Base-by-base conservation (phyloP, 2,329 filamentous ascomycete genomes). In the Geosmithia morbida region DNA sequence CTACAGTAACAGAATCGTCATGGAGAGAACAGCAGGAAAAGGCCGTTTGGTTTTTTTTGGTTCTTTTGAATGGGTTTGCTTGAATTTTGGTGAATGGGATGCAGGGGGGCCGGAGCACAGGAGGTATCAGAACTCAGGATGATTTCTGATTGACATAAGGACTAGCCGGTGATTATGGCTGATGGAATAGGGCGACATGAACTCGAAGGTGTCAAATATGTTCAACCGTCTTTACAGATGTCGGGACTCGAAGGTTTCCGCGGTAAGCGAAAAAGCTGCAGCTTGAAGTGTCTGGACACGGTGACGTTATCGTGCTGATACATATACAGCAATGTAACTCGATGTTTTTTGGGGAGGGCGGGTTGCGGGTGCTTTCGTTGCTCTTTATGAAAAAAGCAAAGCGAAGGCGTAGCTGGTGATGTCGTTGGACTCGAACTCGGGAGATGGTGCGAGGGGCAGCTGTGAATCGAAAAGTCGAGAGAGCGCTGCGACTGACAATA, bases 181-280 rank as follows among this genome's bases (percentile, higher is more conserved):
- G 62, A 53, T 65, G 65, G 64, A 70, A 66, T 66, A 67, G 62
- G 68, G 63, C 64, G 72, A 71, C 75, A 79, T 79, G 66, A 77
- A 79, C 67, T 72, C 67, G 64, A 22, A 18, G 41, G 37, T 59
- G 55, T 53, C 53, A 57, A 55, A 57, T 53, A 51, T 55, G 54
- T 71, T 89, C 88, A 96, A 77, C 89, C 90, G 85, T 92, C 90
- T 62, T 86, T 88, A 72, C 81, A 83, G 70, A 87, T 83, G 70
- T 88, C 81, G 68, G 80, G 80, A 75, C 85, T 89, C 85, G 86
- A 87, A 77, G 82, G 85, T 81, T 86, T 94, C 78, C 85, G 83
- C 81, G 82, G 77, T 85, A 86, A 88, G 80, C 87, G 87, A 86
- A 94, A 94, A 79, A 83, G 77, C 80, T 89, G 87, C 85, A 94